Evolutionary conservation across 768 basidiomycete genomes (phyloP), one percentile per base, ranked within the genome.

Genomic region (Boletus reticulatus): DNA sequence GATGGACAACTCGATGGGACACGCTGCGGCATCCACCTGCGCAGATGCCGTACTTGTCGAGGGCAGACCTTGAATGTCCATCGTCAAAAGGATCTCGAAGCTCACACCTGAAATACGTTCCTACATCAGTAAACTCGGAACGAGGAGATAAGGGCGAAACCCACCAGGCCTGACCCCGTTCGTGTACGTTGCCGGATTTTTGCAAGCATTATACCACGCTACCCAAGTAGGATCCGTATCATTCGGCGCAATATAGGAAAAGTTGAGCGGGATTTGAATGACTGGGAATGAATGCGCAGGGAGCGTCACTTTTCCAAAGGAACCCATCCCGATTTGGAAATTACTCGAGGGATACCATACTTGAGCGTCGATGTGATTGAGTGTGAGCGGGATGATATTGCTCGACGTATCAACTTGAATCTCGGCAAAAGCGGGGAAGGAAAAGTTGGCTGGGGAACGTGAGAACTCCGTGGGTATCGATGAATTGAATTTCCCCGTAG

Each of bases 381-480:
- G 86, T 37, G 80, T 84, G 45, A 94, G 68, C 5, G 94, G 94
- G 13, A 96, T 76, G 66, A 83, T 89, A 64, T 89, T 94, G 62
- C 74, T 73, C 14, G 73, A 75, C 10, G 92, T 93, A 72, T 96
- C 83, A 47, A 91, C 78, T 72, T 92, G 81, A 12, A 98, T 75
- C 20, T 86, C 78, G 17, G 92, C 83, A 43, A 78, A 77, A 0
- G 86, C 91, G 4, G 89, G 82, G 78, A 98, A 98, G 36, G 88
- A 84, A 72, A 96, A 98, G 72, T 96, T 96, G 52, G 94, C 86
- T 0, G 93, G 94, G 2, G 77, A 70, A 55, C 90, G 84, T 36
- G 81, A 85, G 75, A 98, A 96, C 36, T 73, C 69, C 2, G 78
- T 78, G 2, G 83, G 79, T 43, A 90, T 74, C 7, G 81, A 78